These are phyloP conservation scores for Ganoderma lucidum DNA, from an alignment of 1,284 basidiomycete species.

Conservation along the genomic window DNA sequence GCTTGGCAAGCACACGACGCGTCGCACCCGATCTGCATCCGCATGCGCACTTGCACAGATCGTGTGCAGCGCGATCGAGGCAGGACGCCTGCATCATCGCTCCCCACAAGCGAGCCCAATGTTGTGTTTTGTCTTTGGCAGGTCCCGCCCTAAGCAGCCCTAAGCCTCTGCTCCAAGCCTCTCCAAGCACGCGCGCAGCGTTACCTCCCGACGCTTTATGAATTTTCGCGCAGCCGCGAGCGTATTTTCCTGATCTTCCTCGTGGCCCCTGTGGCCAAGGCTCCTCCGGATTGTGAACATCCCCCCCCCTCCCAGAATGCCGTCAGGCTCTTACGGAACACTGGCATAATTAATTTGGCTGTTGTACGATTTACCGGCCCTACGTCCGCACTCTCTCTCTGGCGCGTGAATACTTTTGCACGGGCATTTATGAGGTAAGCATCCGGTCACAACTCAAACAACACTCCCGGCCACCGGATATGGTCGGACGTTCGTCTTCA, in stretches of 20 bases:
- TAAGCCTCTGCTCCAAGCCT: not conserved
- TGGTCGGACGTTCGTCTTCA: not conserved
- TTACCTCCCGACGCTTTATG: not conserved
- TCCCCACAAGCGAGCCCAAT: not conserved
- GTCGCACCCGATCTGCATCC: not conserved
- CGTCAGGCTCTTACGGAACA: not conserved
- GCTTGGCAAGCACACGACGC: not conserved
- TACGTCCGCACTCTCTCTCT: not conserved
- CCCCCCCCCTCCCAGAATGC: not conserved
- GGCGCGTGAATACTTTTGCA: not conserved
- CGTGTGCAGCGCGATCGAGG: not conserved
- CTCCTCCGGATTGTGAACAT: not conserved
- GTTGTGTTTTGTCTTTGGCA: not conserved
- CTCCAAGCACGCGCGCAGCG: not conserved
- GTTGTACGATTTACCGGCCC: not conserved
- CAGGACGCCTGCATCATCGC: not conserved
- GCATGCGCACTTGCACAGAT: not conserved
- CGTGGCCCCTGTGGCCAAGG: not conserved
- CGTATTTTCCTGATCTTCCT: not conserved
- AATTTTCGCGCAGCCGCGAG: not conserved
- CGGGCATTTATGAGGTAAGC: slow-evolving; percentile 4
- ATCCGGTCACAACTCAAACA: not conserved
- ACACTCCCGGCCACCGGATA: not conserved
- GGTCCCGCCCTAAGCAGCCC: not conserved
- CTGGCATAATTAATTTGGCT: not conserved